Evolutionary conservation across 805 yeast genomes (phyloP).

Genomic region (Nakazawaea ishiwadae): DNA sequence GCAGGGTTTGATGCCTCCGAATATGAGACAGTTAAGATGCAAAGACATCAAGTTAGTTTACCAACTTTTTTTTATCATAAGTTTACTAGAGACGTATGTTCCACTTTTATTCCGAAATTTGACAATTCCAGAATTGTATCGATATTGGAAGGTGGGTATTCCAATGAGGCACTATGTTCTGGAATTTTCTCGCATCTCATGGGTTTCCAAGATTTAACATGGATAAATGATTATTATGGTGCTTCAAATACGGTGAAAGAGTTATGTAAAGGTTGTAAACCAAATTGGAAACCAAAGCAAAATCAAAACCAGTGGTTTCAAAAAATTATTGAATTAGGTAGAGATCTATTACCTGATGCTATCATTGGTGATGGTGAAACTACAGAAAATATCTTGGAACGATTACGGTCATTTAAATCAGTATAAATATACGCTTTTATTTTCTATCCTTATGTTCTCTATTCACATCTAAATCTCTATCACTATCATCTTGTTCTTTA

Average conservation of each 20-base stretch:
- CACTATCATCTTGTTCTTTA: background rate
- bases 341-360: constrained; percentile 8
- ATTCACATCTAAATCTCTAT: constrained; percentile 7
- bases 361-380: background rate
- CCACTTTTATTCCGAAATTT: constrained; percentile 27
- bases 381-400: background rate
- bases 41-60: constrained; percentile 74
- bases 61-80: constrained; percentile 75
- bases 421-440: no score
- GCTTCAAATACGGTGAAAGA: constrained; percentile 57
- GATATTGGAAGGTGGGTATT: constrained; percentile 80
- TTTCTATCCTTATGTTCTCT: no score
- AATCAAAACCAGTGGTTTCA: constrained; percentile 54
- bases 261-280: constrained; percentile 62
- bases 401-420: constrained; percentile 2
- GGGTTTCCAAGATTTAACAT: constrained; percentile 55
- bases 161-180: constrained; percentile 74
- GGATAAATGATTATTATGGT: constrained; percentile 75
- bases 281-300: constrained; percentile 52
- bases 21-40: constrained; percentile 79
- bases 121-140: constrained; percentile 61
- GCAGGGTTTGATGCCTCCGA: constrained; percentile 91
- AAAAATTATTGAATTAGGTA: constrained; percentile 25
- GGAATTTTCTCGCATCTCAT: constrained; percentile 77
- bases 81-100: constrained; percentile 70